These are phyloP conservation scores for Thelonectria olida DNA, from an alignment of 2,329 filamentous ascomycete genomes.

Conservation along the genomic window DNA sequence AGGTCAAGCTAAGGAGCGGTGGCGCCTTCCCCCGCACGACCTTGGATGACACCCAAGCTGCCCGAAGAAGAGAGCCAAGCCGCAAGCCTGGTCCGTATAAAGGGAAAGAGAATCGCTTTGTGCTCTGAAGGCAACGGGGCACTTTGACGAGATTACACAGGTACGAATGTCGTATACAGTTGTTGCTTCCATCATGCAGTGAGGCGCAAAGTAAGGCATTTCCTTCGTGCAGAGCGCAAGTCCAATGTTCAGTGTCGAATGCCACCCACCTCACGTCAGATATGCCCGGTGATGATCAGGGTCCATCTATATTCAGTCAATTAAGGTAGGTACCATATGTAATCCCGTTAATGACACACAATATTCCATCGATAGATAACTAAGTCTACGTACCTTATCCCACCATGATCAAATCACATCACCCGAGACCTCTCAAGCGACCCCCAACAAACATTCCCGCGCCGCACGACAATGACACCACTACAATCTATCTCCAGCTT, in stretches of 20 bases:
- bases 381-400: not conserved
- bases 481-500: slow-evolving; percentile 9
- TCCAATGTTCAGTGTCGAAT: not conserved
- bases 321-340: no score
- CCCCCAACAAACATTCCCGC: not conserved
- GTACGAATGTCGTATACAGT: no score
- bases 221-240: no score
- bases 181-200: no score
- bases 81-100: no score
- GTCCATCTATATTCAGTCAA: not conserved
- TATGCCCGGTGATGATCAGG: not conserved
- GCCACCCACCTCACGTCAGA: not conserved
- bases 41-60: slow-evolving; percentile 1
- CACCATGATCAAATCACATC: slow-evolving; percentile 1
- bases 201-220: no score
- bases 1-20: slow-evolving; percentile 9
- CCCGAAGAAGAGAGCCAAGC: not conserved
- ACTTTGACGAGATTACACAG: not conserved
- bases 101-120: not conserved
- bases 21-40: slow-evolving; percentile 21
- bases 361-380: not conserved
- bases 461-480: slow-evolving; percentile 10
- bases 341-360: not conserved
- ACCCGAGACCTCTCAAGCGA: not conserved
- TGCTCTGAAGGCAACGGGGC: not conserved